These are phyloP conservation scores for Starmerella apis DNA, from an alignment of 805 yeast species.

Conservation along the genomic window DNA sequence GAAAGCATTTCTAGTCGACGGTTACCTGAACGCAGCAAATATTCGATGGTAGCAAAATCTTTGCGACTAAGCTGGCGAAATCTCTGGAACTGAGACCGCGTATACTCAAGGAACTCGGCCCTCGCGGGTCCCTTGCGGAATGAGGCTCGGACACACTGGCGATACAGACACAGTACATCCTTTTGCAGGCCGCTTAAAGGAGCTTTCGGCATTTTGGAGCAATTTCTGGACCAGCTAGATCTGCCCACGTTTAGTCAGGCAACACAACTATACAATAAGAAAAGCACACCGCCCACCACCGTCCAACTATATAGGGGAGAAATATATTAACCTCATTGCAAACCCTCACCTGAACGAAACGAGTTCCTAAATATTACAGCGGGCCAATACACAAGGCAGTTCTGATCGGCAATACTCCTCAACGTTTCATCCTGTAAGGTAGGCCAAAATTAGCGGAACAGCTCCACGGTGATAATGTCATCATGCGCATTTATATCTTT, in stretches of 20 bases:
- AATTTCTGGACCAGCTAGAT: background rate
- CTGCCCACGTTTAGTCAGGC: constrained; percentile 2
- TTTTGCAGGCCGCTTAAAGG: constrained; percentile 34
- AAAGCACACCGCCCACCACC: background rate
- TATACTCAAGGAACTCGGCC: constrained; percentile 37
- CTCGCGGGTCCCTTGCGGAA: constrained; percentile 44
- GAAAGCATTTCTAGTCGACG: constrained; percentile 63
- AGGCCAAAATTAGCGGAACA: too few species aligned
- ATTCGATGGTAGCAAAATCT: constrained; percentile 78
- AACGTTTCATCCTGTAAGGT: too few species aligned
- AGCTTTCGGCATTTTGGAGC: constrained; percentile 8
- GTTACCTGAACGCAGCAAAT: constrained; percentile 65
- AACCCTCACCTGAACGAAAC: background rate
- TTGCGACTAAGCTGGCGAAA: constrained; percentile 51
- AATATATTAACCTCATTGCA: background rate
- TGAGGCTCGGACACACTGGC: constrained; percentile 40
- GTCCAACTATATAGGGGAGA: background rate
- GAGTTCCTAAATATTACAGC: background rate
- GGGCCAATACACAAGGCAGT: background rate
- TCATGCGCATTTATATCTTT: too few species aligned
- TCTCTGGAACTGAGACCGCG: constrained; percentile 54
- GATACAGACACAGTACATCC: constrained; percentile 40
- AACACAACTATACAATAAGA: background rate
- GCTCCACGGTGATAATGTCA: too few species aligned
- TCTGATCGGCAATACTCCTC: too few species aligned